Evolutionary conservation across 228 moss, liverwort and hornwort species (phyloP).

Genomic region (Sphagnum magellanicum): DNA sequence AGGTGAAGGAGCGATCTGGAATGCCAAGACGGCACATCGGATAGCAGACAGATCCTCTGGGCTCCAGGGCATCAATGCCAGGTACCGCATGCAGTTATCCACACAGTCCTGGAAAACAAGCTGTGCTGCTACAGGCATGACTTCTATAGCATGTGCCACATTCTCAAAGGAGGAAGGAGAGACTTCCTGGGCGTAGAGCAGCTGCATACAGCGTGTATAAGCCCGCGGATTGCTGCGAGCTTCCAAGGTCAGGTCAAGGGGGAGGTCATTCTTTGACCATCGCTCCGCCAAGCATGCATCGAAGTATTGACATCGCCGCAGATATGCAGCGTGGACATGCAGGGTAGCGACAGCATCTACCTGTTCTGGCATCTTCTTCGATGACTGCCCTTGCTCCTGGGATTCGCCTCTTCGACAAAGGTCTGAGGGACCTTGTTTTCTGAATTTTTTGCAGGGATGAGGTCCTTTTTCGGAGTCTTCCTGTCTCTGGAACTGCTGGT

Average conservation of each 20-base stretch:
- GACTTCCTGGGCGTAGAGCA: constrained; percentile 29
- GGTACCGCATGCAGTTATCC: constrained; percentile 47
- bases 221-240: constrained; percentile 40
- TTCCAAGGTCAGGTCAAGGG: constrained; percentile 37
- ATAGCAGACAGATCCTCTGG: constrained; percentile 26
- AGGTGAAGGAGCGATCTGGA: constrained; percentile 39
- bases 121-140: constrained; percentile 39
- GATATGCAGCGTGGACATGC: constrained; percentile 39
- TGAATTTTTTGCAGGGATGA: constrained; percentile 21
- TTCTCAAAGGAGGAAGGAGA: constrained; percentile 40
- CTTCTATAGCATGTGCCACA: constrained; percentile 47
- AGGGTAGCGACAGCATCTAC: constrained; percentile 30
- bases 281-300: constrained; percentile 42
- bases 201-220: constrained; percentile 40
- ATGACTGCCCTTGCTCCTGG: constrained; percentile 49
- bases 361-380: constrained; percentile 28
- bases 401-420: constrained; percentile 14
- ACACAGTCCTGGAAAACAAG: constrained; percentile 47
- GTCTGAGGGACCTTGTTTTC: constrained; percentile 21
- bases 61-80: constrained; percentile 48
- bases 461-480: constrained; percentile 29
- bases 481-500: not conserved
- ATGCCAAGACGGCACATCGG: constrained; percentile 32
- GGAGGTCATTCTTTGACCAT: constrained; percentile 39
- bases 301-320: constrained; percentile 39